Percentiles rank a stretch among this genome's conserved stretches.
phyloP scores from a whole-genome alignment of 2,329 filamentous ascomycete genomes.

The Nannizziopsis barbatae region DNA sequence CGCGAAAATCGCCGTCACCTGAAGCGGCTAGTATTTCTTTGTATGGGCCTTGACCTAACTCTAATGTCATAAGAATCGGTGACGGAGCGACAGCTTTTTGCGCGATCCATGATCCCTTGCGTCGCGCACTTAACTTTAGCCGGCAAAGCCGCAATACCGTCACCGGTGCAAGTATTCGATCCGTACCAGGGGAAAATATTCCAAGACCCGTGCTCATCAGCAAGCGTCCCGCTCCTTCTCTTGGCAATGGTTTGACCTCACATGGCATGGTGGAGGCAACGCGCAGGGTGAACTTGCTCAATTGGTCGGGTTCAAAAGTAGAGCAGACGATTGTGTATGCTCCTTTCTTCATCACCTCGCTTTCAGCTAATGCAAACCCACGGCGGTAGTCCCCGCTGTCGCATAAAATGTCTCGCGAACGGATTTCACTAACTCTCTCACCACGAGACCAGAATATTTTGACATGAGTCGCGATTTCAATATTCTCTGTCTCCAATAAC shows the following conservation, averaged over 20 bases:
- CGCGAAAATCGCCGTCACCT: slow-evolving; percentile 63
- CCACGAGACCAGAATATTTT: slow-evolving; percentile 72
- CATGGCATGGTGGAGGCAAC: slow-evolving; percentile 53
- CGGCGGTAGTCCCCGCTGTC: slow-evolving; percentile 83
- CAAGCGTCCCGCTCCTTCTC: slow-evolving; percentile 65
- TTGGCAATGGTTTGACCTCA: slow-evolving; percentile 49
- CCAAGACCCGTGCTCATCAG: slow-evolving; percentile 38
- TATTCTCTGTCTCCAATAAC: slow-evolving; percentile 56
- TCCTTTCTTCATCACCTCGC: slow-evolving; percentile 52
- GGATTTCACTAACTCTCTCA: slow-evolving; percentile 57
- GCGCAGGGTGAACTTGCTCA: slow-evolving; percentile 61
- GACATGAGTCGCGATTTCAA: slow-evolving; percentile 66
- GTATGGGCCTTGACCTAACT: slow-evolving; percentile 60
- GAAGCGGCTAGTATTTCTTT: slow-evolving; percentile 54
- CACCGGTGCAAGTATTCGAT: slow-evolving; percentile 45
- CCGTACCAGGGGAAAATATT: slow-evolving; percentile 43
- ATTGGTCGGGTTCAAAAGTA: slow-evolving; percentile 73
- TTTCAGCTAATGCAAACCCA: slow-evolving; percentile 61
- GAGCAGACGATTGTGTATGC: slow-evolving; percentile 82
- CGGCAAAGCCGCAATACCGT: slow-evolving; percentile 47
- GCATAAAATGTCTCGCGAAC: slow-evolving; percentile 61
- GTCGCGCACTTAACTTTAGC: slow-evolving; percentile 46
- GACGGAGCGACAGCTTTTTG: slow-evolving; percentile 31
- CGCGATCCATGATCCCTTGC: slow-evolving; percentile 34
- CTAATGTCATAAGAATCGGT: slow-evolving; percentile 59